A percentile compares a stretch with the other conserved stretches of the same genome.
Conservation (phyloP, 2,329 filamentous ascomycete species). For the Trichoderma sp. region DNA sequence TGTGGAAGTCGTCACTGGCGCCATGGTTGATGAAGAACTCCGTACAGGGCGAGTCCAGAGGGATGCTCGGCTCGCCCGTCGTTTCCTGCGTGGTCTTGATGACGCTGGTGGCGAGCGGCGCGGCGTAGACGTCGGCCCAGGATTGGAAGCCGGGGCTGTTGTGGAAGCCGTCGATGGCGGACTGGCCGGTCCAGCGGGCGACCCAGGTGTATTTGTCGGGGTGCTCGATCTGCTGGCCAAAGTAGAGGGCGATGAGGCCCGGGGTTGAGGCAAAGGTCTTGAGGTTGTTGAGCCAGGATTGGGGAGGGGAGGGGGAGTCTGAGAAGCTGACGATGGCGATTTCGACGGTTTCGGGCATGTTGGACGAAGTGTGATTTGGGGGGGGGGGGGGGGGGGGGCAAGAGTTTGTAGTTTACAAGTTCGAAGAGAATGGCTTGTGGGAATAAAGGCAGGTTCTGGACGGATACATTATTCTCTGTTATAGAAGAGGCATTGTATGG, state of each 20-base stretch:
- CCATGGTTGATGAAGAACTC: slow-evolving; percentile 43
- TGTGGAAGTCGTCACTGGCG: slow-evolving; percentile 36
- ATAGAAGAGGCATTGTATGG: neutral
- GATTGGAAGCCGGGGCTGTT: slow-evolving; percentile 44
- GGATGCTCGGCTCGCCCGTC: slow-evolving; percentile 31
- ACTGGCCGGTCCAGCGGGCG: slow-evolving; percentile 39
- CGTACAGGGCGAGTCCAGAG: slow-evolving; percentile 41
- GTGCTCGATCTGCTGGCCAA: slow-evolving; percentile 41
- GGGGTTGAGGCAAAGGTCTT: slow-evolving; percentile 36
- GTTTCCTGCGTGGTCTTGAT: slow-evolving; percentile 29
- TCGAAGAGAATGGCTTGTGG: neutral
- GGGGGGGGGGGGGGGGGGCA: neutral
- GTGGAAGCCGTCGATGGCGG: slow-evolving; percentile 43
- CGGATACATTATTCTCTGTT: neutral
- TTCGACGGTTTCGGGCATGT: slow-evolving; percentile 37
- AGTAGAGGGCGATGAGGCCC: slow-evolving; percentile 39
- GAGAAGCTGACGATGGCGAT: slow-evolving; percentile 40
- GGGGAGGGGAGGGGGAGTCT: slow-evolving; percentile 32
- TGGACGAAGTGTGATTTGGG: neutral
- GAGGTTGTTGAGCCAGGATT: slow-evolving; percentile 34
- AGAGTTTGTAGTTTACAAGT: neutral
- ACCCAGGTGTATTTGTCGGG: slow-evolving; percentile 38
- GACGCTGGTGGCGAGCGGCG: slow-evolving; percentile 34
- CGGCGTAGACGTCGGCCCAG: slow-evolving; percentile 42
- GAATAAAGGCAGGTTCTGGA: neutral